Conservation (phyloP, 805 yeast species). For the Cyberlindnera mrakii region DNA sequence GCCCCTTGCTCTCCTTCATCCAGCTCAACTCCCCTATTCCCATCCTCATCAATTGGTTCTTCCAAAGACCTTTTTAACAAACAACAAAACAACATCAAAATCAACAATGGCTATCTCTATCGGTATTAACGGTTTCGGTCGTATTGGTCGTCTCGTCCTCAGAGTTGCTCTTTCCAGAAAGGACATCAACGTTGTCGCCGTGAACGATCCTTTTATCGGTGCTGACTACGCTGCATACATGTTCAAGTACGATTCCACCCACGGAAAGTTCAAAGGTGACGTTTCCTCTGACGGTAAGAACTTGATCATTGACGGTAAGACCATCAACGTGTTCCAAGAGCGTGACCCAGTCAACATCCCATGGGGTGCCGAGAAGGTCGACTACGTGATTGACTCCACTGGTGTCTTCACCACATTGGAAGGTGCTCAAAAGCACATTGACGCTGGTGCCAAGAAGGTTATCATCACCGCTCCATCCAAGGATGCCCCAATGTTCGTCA, state of each 20-base stretch:
- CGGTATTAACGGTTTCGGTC: conserved; percentile 90
- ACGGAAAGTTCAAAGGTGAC: conserved; percentile 57
- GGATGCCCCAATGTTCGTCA: conserved; percentile 69
- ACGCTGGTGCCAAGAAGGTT: conserved; percentile 71
- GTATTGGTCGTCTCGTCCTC: conserved; percentile 86
- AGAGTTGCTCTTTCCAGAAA: conserved; percentile 62
- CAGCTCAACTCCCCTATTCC: background rate
- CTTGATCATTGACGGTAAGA: conserved; percentile 44
- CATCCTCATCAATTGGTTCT: background rate
- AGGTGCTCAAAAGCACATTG: conserved; percentile 63
- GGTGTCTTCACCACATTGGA: conserved; percentile 65
- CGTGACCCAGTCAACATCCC: conserved; percentile 64
- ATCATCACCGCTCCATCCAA: conserved; percentile 67
- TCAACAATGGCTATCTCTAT: conserved; percentile 42
- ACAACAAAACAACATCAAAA: background rate
- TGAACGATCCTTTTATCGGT: conserved; percentile 66
- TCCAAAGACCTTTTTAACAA: background rate
- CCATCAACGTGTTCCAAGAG: conserved; percentile 50
- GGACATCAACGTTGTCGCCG: conserved; percentile 57
- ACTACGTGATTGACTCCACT: conserved; percentile 63
- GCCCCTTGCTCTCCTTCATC: background rate
- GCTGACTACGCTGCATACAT: conserved; percentile 67
- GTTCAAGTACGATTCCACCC: conserved; percentile 73
- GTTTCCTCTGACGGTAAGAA: conserved; percentile 51
- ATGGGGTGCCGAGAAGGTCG: conserved; percentile 60